Percentiles rank a stretch among this genome's conserved stretches.
Conservation (phyloP, 2,329 filamentous ascomycete genomes). For the Camillea tinctor region DNA sequence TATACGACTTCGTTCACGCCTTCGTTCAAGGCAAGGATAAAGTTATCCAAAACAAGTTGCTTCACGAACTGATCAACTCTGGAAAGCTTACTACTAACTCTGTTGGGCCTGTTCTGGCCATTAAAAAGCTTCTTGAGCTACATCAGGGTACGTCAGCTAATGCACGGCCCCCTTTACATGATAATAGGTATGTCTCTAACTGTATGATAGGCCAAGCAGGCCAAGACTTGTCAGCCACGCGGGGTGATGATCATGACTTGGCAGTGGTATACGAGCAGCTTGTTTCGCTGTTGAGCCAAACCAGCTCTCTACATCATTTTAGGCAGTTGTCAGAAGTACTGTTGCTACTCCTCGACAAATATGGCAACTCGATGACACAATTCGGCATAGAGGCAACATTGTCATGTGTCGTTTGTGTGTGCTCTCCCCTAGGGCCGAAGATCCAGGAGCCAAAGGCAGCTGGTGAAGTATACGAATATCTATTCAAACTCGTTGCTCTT, state of each 20-base stretch:
- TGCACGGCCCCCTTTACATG: background rate
- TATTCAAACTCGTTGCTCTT: constrained; percentile 54
- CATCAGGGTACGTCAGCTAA: constrained; percentile 19
- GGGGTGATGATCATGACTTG: constrained; percentile 21
- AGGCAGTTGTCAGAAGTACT: constrained; percentile 26
- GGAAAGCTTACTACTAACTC: constrained; percentile 20
- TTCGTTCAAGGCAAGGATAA: constrained; percentile 22
- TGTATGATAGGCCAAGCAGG: constrained; percentile 15
- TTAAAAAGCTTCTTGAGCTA: constrained; percentile 24
- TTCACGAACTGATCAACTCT: constrained; percentile 19
- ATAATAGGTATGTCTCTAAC: constrained; percentile 17
- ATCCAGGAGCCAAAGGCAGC: constrained; percentile 28
- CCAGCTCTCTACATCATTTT: constrained; percentile 28
- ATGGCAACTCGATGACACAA: constrained; percentile 51
- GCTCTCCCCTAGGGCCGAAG: constrained; percentile 22
- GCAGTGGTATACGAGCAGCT: constrained; percentile 26
- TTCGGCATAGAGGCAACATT: constrained; percentile 58
- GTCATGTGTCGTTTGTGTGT: constrained; percentile 41
- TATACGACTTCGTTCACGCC: constrained; percentile 28
- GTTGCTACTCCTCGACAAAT: constrained; percentile 48
- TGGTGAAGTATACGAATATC: constrained; percentile 41
- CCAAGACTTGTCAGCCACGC: constrained; percentile 2
- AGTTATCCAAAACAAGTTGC: constrained; percentile 16
- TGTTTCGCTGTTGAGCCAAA: constrained; percentile 20
- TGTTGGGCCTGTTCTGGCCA: constrained; percentile 23